Percentiles rank a stretch among this genome's conserved stretches.
phyloP scores from a whole-genome alignment of 1,139 yeast species.

The Geotrichum restrictum region DNA sequence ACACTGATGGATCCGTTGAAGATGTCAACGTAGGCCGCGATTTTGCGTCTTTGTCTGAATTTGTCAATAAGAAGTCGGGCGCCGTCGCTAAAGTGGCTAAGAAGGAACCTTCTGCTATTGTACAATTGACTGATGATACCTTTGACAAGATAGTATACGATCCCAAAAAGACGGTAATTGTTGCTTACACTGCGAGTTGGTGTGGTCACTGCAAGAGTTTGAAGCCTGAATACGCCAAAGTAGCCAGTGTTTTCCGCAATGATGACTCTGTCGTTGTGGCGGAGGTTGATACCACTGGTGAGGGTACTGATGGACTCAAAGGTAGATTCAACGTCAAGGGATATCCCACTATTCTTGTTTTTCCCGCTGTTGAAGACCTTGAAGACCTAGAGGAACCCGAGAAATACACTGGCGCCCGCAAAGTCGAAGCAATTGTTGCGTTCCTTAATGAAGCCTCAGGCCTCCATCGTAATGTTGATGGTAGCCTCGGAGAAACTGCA shows the following conservation, averaged over 20 bases:
- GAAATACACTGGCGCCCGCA: slow-evolving; percentile 47
- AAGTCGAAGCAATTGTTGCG: slow-evolving; percentile 44
- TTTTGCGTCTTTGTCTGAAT: slow-evolving; percentile 43
- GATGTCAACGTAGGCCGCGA: slow-evolving; percentile 42
- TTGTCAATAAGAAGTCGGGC: slow-evolving; percentile 49
- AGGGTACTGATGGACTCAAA: slow-evolving; percentile 44
- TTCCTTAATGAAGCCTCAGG: slow-evolving; percentile 53
- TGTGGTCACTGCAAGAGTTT: slow-evolving; percentile 72
- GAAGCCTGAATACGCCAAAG: slow-evolving; percentile 59
- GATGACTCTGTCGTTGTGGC: slow-evolving; percentile 48
- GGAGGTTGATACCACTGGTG: slow-evolving; percentile 49
- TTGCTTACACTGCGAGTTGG: slow-evolving; percentile 67
- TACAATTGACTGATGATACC: slow-evolving; percentile 39
- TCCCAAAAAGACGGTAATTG: slow-evolving; percentile 33
- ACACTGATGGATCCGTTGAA: slow-evolving; percentile 36
- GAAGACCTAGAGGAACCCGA: slow-evolving; percentile 38
- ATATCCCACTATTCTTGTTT: slow-evolving; percentile 54
- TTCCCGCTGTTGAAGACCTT: slow-evolving; percentile 36
- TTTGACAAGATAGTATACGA: slow-evolving; percentile 26
- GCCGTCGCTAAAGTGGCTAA: slow-evolving; percentile 30
- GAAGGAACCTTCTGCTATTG: slow-evolving; percentile 39
- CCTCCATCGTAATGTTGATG: slow-evolving; percentile 52
- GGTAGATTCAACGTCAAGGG: slow-evolving; percentile 45
- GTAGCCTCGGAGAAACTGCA: slow-evolving; percentile 49
- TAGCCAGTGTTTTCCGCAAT: slow-evolving; percentile 49